Conservation (phyloP, 768 basidiomycete genomes). For the Pleurotus salmoneostramineus region DNA sequence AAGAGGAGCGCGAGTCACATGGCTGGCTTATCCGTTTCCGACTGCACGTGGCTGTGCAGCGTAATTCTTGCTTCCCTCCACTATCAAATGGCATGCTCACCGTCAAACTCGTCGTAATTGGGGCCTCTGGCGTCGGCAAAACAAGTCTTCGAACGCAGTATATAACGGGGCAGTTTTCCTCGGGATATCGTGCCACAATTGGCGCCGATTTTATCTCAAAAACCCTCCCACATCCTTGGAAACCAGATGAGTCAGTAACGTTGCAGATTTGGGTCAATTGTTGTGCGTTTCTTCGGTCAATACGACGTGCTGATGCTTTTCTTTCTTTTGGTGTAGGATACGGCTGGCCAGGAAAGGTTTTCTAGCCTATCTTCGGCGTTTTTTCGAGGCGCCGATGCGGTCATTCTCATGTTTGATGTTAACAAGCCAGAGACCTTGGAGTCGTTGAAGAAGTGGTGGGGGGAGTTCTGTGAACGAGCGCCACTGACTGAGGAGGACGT, state of each 20-base stretch:
- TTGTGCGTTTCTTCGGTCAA: conserved; percentile 1
- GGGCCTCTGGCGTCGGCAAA: conserved; percentile 83
- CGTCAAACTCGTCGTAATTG: conserved; percentile 80
- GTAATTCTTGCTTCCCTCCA: background rate
- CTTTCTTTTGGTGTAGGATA: conserved; percentile 47
- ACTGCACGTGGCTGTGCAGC: background rate
- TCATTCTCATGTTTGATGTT: conserved; percentile 77
- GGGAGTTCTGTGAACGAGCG: conserved; percentile 63
- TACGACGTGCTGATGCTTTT: conserved; percentile 1
- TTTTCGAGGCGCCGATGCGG: conserved; percentile 84
- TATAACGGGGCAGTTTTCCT: conserved; percentile 71
- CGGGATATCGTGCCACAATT: conserved; percentile 79
- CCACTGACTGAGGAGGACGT: conserved; percentile 63
- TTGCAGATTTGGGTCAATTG: conserved; percentile 57
- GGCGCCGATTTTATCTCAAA: conserved; percentile 89
- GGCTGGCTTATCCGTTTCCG: background rate
- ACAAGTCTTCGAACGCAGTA: conserved; percentile 80
- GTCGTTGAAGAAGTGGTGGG: conserved; percentile 72
- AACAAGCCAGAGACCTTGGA: conserved; percentile 58
- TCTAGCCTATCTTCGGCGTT: conserved; percentile 79
- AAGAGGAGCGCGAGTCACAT: background rate
- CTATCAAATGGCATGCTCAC: conserved; percentile 46
- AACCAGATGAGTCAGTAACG: conserved; percentile 51
- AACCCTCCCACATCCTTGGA: conserved; percentile 56
- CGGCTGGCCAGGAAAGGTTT: conserved; percentile 87